Evolutionary conservation across 108 stramenopile species (phyloP).

Genomic region (Nitzschia palea): DNA sequence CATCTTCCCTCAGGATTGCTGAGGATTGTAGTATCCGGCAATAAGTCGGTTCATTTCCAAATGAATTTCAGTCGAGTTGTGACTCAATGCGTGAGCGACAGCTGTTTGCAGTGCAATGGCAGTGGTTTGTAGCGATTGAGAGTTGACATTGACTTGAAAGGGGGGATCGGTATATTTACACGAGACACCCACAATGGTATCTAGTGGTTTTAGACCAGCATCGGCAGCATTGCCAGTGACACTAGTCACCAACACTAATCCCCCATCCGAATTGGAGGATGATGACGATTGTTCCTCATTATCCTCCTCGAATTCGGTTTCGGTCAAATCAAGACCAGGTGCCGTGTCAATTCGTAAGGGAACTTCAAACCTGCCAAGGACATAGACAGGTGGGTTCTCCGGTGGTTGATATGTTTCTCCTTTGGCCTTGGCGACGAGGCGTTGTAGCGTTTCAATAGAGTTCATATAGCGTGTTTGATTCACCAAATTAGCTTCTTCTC

Average conservation of each 20-base stretch:
- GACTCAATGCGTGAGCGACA: background rate
- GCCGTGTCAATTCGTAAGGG: background rate
- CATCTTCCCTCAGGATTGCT: no score
- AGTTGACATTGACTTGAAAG: conserved; percentile 1
- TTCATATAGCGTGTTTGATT: background rate
- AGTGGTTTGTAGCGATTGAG: background rate
- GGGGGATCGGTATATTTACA: background rate
- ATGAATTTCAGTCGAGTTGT: conserved; percentile 9
- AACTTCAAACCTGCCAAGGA: background rate
- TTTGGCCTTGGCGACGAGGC: background rate
- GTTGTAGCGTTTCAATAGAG: background rate
- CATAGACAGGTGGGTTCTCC: background rate
- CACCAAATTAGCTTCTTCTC: conserved; percentile 2
- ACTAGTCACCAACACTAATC: conserved; percentile 1
- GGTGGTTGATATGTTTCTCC: background rate
- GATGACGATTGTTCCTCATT: background rate
- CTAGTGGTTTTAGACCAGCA: background rate
- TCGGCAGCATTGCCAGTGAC: conserved; percentile 10
- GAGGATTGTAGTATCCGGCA: background rate
- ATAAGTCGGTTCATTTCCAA: conserved; percentile 16
- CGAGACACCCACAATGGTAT: conserved; percentile 10
- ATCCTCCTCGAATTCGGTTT: background rate
- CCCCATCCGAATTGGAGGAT: background rate
- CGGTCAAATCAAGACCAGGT: conserved; percentile 13
- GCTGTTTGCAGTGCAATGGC: conserved; percentile 12